Base-by-base conservation (phyloP, 192 early-diverging fungal genomes). In the Coemansia biformis region DNA sequence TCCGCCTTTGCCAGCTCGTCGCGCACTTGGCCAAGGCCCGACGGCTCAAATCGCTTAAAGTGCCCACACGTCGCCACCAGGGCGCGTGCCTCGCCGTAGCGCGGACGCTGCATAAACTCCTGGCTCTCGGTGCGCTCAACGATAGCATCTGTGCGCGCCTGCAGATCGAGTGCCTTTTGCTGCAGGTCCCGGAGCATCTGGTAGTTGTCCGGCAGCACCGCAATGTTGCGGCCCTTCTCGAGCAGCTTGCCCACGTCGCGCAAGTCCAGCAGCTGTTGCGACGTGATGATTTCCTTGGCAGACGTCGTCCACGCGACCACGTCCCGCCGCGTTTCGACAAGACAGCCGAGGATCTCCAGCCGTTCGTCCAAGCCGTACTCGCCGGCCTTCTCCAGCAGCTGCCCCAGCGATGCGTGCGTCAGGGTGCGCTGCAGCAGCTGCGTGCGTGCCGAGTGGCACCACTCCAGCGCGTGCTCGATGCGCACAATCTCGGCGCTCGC, bases 201-300 rank as follows among this genome's bases (percentile, higher is more conserved):
- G 43, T 59, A 59, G 48, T 29, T 41, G 16, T 24, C 31, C 0
- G 71, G 64, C 28, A 48, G 36, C 36, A 47, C 53, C 11, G 23
- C 35, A 46, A 62, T 28, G 35, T 53, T 63, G 55, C 60, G 71
- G 22, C 59, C 71, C 39, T 52, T 66, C 31, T 75, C 71, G 7
- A 75, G 46, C 29, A 75, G 42, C 32, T 48, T 51, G 31, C 38
- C 71, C 13, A 59, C 36, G 3, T 51, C 43, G 16, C 46, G 46
- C 17, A 75, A 18, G 40, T 59, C 48, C 15, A 67, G 29, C 13
- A 22, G 29, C 28, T 51, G 13, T 7, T 32, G 39, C 23, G 36
- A 41, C 18, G 39, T 35, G 5, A 63, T 41, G 19, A 63, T 58
- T 5, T n/a, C 35, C 24, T 35, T 34, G 3, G 64, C 64, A 0